Conservation (phyloP, 805 yeast species). For the Yamadazyma endophytica region DNA sequence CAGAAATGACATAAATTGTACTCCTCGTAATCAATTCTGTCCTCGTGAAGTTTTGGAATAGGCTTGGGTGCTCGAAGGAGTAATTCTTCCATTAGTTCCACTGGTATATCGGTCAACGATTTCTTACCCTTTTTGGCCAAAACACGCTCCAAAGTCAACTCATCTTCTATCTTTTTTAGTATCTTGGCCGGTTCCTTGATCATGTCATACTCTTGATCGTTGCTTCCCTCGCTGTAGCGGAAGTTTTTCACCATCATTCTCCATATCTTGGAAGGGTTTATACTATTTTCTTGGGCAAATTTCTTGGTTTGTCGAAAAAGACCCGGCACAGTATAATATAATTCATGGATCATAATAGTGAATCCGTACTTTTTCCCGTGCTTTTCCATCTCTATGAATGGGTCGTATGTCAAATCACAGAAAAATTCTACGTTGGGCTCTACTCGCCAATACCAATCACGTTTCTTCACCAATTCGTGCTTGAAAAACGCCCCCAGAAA, state of each 20-base stretch:
- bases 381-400: constrained; percentile 75
- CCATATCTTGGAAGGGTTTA: constrained; percentile 67
- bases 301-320: constrained; percentile 69
- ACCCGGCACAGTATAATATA: constrained; percentile 77
- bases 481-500: constrained; percentile 79
- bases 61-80: constrained; percentile 31
- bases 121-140: constrained; percentile 18
- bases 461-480: constrained; percentile 65
- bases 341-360: constrained; percentile 73
- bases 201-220: constrained; percentile 18
- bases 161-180: constrained; percentile 23
- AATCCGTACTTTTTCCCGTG: constrained; percentile 77
- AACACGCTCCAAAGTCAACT: constrained; percentile 20
- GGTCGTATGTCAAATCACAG: constrained; percentile 91
- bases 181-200: constrained; percentile 17
- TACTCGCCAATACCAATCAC: constrained; percentile 95
- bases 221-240: constrained; percentile 19
- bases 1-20: constrained; percentile 85
- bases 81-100: constrained; percentile 31
- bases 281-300: constrained; percentile 43
- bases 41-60: constrained; percentile 39
- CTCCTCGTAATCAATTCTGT: constrained; percentile 60
- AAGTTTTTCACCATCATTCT: constrained; percentile 48
- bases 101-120: constrained; percentile 16
- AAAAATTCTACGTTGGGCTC: constrained; percentile 90